Evolutionary conservation across 345 rosid genomes (phyloP), one percentile per base, ranked within the genome.

Genomic region (Citrus maxima): DNA sequence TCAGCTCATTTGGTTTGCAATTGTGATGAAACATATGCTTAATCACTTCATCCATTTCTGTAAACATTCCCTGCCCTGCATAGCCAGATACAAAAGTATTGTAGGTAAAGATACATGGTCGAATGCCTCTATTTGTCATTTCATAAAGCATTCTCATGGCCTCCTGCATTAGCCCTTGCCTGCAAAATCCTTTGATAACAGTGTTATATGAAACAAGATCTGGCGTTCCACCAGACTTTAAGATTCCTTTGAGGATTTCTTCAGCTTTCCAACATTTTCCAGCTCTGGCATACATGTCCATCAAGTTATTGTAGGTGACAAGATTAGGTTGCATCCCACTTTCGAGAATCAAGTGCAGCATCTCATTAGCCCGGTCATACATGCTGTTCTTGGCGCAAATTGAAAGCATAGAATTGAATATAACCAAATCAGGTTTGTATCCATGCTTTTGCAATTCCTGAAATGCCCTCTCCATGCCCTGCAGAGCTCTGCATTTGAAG

Each of bases 181-280:
- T 85, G 85, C 98, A 95, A 83, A 95, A 95, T 16, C 94, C 98
- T 87, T 95, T 95, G 70, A 95, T 93, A 80, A 95, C 95, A 19
- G 98, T 95, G 81, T 95, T 95, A 83, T 89, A 95, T 3, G 98
- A 93, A 64, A 95, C 89, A 3, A 92, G 87, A 82, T 93, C 98
- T 0, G 98, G 93, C 79, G 77, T 86, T 24, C 84, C 76, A 28
- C 92, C 88, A 0, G 91, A 83, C 10, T 42, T 83, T 8, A 82
- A 80, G 70, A 95, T 77, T 55, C 76, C 85, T 80, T 74, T 87
- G 18, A 95, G 91, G 62, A 95, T 81, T 75, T 92, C 94, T 84
- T 95, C 98, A 0, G 98, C 97, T 85, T 88, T 92, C 95, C 93
- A 89, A 83, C 91, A 93, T 69, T 92, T 93, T 80, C 98, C 92